Evolutionary conservation across 345 rosid species (phyloP).

Genomic region (Bruguiera gymnorhiza): DNA sequence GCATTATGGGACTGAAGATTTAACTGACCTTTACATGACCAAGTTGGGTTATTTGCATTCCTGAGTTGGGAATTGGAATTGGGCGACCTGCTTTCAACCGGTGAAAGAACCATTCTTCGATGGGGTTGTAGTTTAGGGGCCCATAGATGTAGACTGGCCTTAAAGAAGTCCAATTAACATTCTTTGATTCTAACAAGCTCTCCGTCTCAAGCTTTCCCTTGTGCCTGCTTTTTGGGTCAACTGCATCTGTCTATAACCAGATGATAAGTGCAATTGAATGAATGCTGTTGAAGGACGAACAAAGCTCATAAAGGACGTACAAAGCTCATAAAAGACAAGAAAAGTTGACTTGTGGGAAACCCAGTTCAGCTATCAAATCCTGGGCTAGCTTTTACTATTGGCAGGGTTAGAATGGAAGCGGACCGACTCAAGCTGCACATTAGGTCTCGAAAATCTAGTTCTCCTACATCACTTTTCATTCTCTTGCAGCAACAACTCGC

Average conservation of each 20-base stretch:
- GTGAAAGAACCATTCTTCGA: slow-evolving; percentile 99
- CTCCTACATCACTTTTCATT: neutral
- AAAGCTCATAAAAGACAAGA: too few species aligned
- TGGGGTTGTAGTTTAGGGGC: slow-evolving; percentile 95
- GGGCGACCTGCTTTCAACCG: slow-evolving; percentile 93
- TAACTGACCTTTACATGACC: slow-evolving; percentile 89
- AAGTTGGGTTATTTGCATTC: slow-evolving; percentile 77
- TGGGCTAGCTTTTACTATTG: too few species aligned
- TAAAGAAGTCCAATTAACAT: slow-evolving; percentile 87
- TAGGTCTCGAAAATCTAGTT: too few species aligned
- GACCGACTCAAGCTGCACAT: neutral
- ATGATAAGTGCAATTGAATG: neutral
- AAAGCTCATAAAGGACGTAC: too few species aligned
- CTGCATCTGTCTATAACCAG: slow-evolving; percentile 62
- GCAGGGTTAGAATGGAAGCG: neutral
- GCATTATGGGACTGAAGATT: slow-evolving; percentile 9
- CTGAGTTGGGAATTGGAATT: slow-evolving; percentile 84
- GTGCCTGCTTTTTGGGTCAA: slow-evolving; percentile 98
- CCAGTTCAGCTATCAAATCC: too few species aligned
- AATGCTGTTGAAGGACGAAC: neutral
- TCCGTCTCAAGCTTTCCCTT: slow-evolving; percentile 95
- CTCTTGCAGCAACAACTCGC: neutral
- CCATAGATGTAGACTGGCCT: slow-evolving; percentile 97
- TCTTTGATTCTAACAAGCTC: slow-evolving; percentile 54
- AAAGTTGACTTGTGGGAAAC: too few species aligned